Percentiles rank a stretch among this genome's conserved stretches.
Evolutionary conservation across 1,284 basidiomycete genomes (phyloP).

Genomic region (Tylopilus sp.): DNA sequence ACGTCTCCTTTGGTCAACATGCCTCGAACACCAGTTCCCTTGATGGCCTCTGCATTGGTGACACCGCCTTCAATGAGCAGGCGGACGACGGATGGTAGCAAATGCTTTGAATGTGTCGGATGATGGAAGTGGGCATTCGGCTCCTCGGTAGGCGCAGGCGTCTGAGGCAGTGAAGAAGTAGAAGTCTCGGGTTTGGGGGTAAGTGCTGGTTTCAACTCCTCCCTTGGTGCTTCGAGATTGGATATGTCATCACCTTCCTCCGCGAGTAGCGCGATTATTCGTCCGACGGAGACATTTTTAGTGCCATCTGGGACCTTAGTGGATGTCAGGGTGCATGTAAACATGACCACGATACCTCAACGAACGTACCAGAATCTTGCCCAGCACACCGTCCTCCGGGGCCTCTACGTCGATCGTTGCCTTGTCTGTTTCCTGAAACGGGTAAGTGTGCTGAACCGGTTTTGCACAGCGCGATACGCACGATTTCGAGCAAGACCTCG

Average conservation of each 20-base stretch:
- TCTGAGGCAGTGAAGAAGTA: conserved; percentile 28
- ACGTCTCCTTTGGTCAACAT: conserved; percentile 93
- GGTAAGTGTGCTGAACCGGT: conserved; percentile 4
- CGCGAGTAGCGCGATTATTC: conserved; percentile 86
- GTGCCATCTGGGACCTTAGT: conserved; percentile 71
- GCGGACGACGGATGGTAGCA: conserved; percentile 76
- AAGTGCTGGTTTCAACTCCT: conserved; percentile 36
- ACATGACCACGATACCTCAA: not conserved
- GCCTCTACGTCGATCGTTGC: conserved; percentile 99
- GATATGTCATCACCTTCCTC: conserved; percentile 96
- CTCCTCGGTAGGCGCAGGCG: conserved; percentile 19
- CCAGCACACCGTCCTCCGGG: conserved; percentile 91
- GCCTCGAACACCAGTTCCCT: conserved; percentile 77
- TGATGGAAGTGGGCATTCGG: conserved; percentile 25
- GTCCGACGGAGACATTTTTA: conserved; percentile 84
- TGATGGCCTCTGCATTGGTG: conserved; percentile 52
- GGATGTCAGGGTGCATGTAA: not conserved
- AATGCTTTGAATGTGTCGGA: conserved; percentile 53
- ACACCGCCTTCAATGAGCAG: conserved; percentile 60
- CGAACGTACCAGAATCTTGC: conserved; percentile 78
- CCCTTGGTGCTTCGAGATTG: conserved; percentile 70
- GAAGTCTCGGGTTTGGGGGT: conserved; percentile 23
- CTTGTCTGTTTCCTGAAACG: conserved; percentile 91
- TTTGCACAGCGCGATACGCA: conserved; percentile 40
- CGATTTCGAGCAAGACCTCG: conserved; percentile 92